Base-by-base conservation (phyloP, 768 basidiomycete species). In the Lentinula edodes region DNA sequence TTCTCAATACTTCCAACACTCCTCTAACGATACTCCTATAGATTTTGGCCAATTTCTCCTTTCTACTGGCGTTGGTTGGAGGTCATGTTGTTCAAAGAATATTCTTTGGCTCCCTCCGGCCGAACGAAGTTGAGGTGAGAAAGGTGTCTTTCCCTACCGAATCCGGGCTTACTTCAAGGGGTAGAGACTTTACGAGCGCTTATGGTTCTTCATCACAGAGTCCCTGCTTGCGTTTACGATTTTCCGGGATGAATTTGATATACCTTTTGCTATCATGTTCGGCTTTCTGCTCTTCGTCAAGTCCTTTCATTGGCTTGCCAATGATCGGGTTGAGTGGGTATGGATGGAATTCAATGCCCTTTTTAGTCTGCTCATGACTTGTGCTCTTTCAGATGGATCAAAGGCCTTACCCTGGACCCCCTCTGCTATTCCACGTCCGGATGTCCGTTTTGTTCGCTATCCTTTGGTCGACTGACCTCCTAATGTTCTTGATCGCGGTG, bases 161-260 rank as follows among this genome's bases (percentile, higher is more conserved):
- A 13, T 23, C 35, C 35, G 3, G 36, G 60, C n/a, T 36, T 58
- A 16, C 16, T 39, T 35, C 50, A 52, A 55, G 36, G 10, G 36
- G 16, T 69, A 99, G 96, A 89, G 95, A 34, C 80, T 99, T 1
- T 97, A 98, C 72, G 96, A 98, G 71, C 83, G 93, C 65, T 83
- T 93, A 35, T 98, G 97, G 96, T 95, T 95, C 77, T 97, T 97
- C 75, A 84, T 98, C 54, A 98, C 97, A 1, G 97, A 99, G 72
- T 95, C 93, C 6, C 79, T 99, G 39, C 78, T 99, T 55, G 96
- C 97, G 0, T 90, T 98, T 71, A 97, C 97, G 39, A 98, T 98
- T 66, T 99, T 99, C 76, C 84, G 95, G 62, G 93, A 95, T 73
- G 93, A 94, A 72, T 95, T 96, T 71, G 93, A 95, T 73, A 83